Conservation (phyloP, 257 asterid species). For the Eucommia ulmoides region DNA sequence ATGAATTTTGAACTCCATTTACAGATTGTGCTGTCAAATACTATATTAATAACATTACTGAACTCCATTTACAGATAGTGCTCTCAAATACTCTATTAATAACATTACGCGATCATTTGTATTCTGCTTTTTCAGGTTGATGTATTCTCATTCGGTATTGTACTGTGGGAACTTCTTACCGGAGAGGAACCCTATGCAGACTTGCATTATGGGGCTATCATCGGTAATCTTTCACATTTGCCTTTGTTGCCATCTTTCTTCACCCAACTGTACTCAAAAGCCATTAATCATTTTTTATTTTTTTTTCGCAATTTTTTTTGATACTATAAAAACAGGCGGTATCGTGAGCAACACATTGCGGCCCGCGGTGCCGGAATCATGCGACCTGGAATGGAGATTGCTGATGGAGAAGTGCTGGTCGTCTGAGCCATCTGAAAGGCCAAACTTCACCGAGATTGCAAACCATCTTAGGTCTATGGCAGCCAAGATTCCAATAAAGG, state of each 20-base stretch:
- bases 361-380: conserved; percentile 70
- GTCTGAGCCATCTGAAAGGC: conserved; percentile 82
- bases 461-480: conserved; percentile 69
- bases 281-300: neutral
- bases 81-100: too few species aligned
- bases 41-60: too few species aligned
- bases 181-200: conserved; percentile 95
- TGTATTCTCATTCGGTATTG: conserved; percentile 89
- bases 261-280: neutral
- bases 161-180: conserved; percentile 97
- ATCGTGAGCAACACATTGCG: conserved; percentile 93
- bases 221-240: conserved; percentile 31
- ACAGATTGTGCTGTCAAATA: too few species aligned
- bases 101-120: too few species aligned
- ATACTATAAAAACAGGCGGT: too few species aligned
- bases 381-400: conserved; percentile 65
- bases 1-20: too few species aligned
- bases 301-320: too few species aligned
- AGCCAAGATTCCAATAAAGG: conserved; percentile 53
- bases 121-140: conserved; percentile 70
- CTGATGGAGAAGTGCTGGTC: conserved; percentile 98
- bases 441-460: conserved; percentile 67
- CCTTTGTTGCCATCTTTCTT: neutral
- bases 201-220: conserved; percentile 92
- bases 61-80: too few species aligned